Evolutionary conservation across 1,284 basidiomycete genomes (phyloP), one percentile per base, ranked within the genome.

Genomic region (Puccinia hordei): DNA sequence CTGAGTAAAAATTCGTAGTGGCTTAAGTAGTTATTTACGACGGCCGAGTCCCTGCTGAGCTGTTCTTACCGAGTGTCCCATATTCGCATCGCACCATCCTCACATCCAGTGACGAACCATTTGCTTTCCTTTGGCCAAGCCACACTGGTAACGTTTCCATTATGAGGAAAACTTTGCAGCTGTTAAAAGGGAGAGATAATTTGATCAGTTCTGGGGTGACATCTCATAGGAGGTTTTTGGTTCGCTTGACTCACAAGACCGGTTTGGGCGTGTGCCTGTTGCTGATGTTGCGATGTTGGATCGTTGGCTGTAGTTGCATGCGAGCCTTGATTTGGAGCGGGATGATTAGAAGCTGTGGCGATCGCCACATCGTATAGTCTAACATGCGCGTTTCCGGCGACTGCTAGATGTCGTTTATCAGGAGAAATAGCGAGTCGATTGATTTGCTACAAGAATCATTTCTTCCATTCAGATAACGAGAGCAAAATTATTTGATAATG

Each of bases 101-200:
- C 97, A 84, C 94, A 94, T 46, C 94, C 95, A 44, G 95, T 98
- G 33, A 98, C 97, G 53, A 99, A 89, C 97, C 97, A 99, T 86
- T 98, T 97, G 19, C 94, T 95, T 87, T 98, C 95, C 83, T 90
- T 92, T 85, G 97, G 95, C 88, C 98, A 99, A 82, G 92, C 96
- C 38, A 99, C 90, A 27, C 94, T 92, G 10, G 96, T 98, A 53
- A 99, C 92, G 84, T 99, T 99, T 82, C 90, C 92, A n/a, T 91
- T 91, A 86, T 99, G 97, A 0, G 94, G 94, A 82, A 97, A 91
- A 38, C 90, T 92, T 72, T 92, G 90, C 80, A 94, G 87, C 92
- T 95, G 83, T 35, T 38, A n/a, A n/a, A n/a, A n/a, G n/a, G n/a
- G n/a, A n/a, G n/a, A n/a, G n/a, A n/a, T n/a, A n/a, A n/a, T n/a